These are phyloP conservation scores for Plasmodium gaboni DNA, from an alignment of 169 alveolate genomes.

Conservation along the genomic window DNA sequence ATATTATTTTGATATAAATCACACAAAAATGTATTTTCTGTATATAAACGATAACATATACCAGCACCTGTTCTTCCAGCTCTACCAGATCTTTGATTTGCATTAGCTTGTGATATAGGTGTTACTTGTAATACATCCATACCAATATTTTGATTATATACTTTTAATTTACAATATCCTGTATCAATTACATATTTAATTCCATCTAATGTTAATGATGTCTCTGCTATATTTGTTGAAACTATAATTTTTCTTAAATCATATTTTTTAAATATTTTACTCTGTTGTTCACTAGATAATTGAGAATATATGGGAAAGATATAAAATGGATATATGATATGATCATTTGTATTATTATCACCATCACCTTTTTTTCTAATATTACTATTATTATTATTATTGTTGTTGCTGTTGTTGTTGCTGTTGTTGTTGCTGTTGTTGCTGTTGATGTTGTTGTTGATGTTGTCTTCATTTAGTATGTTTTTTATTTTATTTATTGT, in stretches of 20 bases:
- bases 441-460: no score
- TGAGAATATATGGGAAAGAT: conserved; percentile 99
- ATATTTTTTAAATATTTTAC: conserved; percentile 84
- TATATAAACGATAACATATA: conserved; percentile 98
- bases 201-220: conserved; percentile 99
- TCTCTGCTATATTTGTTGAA: conserved; percentile 99
- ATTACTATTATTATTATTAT: conserved; percentile 5
- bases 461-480: conserved; percentile 4
- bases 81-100: conserved; percentile 99
- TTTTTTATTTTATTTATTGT: conserved; percentile 53
- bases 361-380: conserved; percentile 23
- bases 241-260: conserved; percentile 94
- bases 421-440: background rate
- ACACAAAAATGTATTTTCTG: conserved; percentile 95
- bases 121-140: conserved; percentile 99
- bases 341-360: conserved; percentile 37
- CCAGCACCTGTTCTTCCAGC: conserved; percentile 99
- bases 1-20: conserved; percentile 98
- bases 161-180: conserved; percentile 99
- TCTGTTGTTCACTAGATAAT: conserved; percentile 98
- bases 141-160: conserved; percentile 98
- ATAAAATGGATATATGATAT: conserved; percentile 86
- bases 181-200: conserved; percentile 98
- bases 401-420: no score
- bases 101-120: conserved; percentile 99